Evolutionary conservation across 2,329 filamentous ascomycete genomes (phyloP).

Genomic region (Myriosclerotinia duriaeana): DNA sequence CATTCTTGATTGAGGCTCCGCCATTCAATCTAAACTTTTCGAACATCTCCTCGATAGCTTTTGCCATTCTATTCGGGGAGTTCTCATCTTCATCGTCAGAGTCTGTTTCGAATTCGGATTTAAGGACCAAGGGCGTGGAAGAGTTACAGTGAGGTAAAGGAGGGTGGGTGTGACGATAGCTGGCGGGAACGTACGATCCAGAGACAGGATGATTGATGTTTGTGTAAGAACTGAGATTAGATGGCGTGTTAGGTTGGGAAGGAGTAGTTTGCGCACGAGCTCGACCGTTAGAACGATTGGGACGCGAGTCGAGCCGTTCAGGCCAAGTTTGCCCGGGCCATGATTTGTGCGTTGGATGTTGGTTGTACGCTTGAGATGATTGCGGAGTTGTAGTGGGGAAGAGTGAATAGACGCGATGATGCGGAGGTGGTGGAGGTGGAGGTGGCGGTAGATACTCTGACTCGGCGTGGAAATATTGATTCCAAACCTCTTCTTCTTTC

Average conservation of each 20-base stretch:
- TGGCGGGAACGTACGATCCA: conserved; percentile 5
- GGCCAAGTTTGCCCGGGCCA: conserved; percentile 19
- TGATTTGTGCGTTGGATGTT: conserved; percentile 22
- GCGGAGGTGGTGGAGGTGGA: neutral
- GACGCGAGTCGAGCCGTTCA: conserved; percentile 21
- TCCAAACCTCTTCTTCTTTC: conserved; percentile 22
- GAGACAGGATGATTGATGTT: neutral
- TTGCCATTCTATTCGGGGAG: conserved; percentile 17
- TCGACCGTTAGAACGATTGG: conserved; percentile 5
- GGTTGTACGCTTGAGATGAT: neutral
- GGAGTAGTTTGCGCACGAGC: conserved; percentile 19
- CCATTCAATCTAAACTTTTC: conserved; percentile 18
- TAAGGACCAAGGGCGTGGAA: conserved; percentile 8
- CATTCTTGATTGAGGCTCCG: neutral
- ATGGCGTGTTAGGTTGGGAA: conserved; percentile 4
- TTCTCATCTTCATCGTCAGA: conserved; percentile 23
- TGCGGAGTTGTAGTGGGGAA: conserved; percentile 8
- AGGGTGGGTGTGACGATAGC: conserved; percentile 3
- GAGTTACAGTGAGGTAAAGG: conserved; percentile 9
- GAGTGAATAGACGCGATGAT: conserved; percentile 16
- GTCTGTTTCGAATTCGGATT: conserved; percentile 20
- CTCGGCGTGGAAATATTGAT: conserved; percentile 15
- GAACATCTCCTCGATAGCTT: conserved; percentile 24
- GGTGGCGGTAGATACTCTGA: neutral
- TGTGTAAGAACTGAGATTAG: conserved; percentile 9